These are phyloP conservation scores for Mycena latifolia DNA, from an alignment of 768 basidiomycete genomes.

Conservation along the genomic window DNA sequence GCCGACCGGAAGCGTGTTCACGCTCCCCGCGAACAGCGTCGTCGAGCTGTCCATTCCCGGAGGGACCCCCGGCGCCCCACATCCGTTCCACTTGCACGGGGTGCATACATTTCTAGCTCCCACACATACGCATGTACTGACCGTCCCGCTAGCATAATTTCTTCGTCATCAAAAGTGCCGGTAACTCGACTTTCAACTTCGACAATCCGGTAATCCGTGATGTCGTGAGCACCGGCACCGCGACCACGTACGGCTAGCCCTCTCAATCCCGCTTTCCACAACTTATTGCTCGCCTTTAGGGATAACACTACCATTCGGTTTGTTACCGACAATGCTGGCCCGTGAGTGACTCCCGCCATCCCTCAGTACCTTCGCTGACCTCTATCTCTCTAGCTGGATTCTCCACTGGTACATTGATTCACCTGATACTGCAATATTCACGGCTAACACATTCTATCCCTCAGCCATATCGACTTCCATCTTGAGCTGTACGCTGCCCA, in stretches of 20 bases:
- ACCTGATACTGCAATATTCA: neutral
- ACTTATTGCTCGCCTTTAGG: conserved; percentile 12
- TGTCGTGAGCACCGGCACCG: conserved; percentile 55
- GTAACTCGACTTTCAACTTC: conserved; percentile 49
- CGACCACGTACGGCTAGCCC: conserved; percentile 26
- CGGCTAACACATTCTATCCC: neutral
- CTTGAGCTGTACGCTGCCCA: conserved; percentile 45
- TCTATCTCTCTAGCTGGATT: too few relatives aligned
- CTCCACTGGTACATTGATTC: conserved; percentile 42
- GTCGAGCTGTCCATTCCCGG: conserved; percentile 62
- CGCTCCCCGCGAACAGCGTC: too few relatives aligned
- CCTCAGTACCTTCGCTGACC: too few relatives aligned
- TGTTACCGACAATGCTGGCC: conserved; percentile 52
- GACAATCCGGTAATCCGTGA: conserved; percentile 67
- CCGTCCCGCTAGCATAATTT: too few relatives aligned
- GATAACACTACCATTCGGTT: conserved; percentile 53
- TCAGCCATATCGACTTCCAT: conserved; percentile 54
- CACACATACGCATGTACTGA: too few relatives aligned
- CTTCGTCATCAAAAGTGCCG: too few relatives aligned
- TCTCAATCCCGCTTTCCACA: too few relatives aligned
- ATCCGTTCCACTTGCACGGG: conserved; percentile 49
- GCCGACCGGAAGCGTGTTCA: too few relatives aligned
- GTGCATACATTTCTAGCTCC: conserved; percentile 30
- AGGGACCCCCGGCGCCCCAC: conserved; percentile 47
- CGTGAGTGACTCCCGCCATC: conserved; percentile 22